Conservation (phyloP, 2,329 filamentous ascomycete species). For the Cryoendolithus antarcticus region DNA sequence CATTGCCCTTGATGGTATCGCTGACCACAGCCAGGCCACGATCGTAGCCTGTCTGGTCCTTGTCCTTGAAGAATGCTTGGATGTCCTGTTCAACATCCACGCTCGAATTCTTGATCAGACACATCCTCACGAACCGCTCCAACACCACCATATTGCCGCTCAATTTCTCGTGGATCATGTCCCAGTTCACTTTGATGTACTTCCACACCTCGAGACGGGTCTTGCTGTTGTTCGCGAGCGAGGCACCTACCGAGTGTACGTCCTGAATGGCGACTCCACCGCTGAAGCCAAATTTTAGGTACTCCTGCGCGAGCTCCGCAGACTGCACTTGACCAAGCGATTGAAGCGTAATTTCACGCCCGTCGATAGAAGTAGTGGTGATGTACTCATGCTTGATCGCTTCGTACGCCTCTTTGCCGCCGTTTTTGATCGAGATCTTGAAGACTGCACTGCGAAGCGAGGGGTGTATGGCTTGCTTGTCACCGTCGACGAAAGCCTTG, state of each 20-base stretch:
- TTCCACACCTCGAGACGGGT: conserved; percentile 70
- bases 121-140: conserved; percentile 74
- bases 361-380: conserved; percentile 73
- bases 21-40: conserved; percentile 73
- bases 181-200: conserved; percentile 77
- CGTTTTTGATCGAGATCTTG: conserved; percentile 63
- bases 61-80: conserved; percentile 68
- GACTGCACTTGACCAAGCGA: conserved; percentile 66
- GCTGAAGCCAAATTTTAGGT: conserved; percentile 66
- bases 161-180: conserved; percentile 56
- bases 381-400: conserved; percentile 76
- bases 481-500: conserved; percentile 59
- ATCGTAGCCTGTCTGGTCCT: conserved; percentile 77
- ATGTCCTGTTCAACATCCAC: conserved; percentile 61
- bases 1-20: conserved; percentile 74
- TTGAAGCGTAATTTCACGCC: conserved; percentile 72
- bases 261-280: conserved; percentile 77
- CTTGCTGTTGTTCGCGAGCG: conserved; percentile 59
- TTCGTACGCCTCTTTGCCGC: conserved; percentile 56
- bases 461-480: conserved; percentile 61
- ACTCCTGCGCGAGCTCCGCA: conserved; percentile 51
- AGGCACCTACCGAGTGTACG: conserved; percentile 67
- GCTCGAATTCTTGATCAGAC: conserved; percentile 67
- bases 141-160: conserved; percentile 73
- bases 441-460: conserved; percentile 73